Evolutionary conservation across 192 early-diverging fungal genomes (phyloP).

Genomic region (Linnemannia schmuckeri): DNA sequence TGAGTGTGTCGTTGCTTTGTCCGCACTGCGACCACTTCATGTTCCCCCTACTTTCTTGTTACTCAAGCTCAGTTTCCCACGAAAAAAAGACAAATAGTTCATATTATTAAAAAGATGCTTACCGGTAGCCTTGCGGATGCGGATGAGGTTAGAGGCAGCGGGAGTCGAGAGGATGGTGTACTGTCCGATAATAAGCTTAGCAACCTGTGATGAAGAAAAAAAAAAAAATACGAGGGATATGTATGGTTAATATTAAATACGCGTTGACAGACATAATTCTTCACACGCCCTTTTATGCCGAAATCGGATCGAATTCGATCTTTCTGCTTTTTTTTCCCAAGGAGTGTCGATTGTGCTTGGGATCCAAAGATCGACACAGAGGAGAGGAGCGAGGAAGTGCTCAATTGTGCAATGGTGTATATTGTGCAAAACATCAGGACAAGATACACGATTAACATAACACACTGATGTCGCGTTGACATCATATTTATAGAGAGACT

Average conservation of each 20-base stretch:
- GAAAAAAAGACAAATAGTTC: background rate
- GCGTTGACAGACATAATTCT: background rate
- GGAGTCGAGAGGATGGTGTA: slow-evolving; percentile 96
- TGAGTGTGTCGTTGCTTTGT: background rate
- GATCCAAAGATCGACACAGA: background rate
- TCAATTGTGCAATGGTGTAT: background rate
- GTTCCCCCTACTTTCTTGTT: background rate
- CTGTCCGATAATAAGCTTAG: slow-evolving; percentile 90
- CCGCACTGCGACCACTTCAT: background rate
- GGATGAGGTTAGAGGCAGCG: slow-evolving; percentile 94
- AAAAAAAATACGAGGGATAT: background rate
- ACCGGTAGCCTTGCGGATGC: slow-evolving; percentile 88
- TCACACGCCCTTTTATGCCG: background rate
- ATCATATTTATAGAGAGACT: slow-evolving; percentile 23
- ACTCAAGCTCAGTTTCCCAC: background rate
- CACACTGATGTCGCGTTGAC: slow-evolving; percentile 19
- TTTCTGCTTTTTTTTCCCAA: background rate
- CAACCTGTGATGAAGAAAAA: slow-evolving; percentile 62
- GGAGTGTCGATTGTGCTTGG: too few relatives aligned
- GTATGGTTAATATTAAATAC: background rate
- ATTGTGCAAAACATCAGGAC: background rate
- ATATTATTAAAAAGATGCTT: background rate
- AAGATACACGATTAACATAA: background rate
- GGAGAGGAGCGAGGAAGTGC: background rate
- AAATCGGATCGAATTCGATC: background rate